These are phyloP conservation scores for Dendrobium nobile DNA, from an alignment of 106 monocot genomes.

Conservation along the genomic window DNA sequence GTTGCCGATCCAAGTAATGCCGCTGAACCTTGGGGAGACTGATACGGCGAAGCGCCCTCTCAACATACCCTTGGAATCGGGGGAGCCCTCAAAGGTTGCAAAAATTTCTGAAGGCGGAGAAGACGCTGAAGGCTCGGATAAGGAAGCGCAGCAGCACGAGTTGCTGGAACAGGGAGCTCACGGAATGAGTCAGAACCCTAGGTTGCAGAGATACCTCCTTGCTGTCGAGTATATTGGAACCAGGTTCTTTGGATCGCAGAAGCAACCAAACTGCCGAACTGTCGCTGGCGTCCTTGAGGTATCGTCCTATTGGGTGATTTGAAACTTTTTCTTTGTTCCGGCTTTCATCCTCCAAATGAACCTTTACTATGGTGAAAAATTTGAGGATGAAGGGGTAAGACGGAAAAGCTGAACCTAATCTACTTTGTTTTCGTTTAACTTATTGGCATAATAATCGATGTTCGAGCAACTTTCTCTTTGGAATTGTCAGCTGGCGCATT, in stretches of 20 bases:
- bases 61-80: conserved; percentile 15
- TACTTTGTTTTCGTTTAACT: background rate
- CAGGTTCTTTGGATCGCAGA: conserved; percentile 76
- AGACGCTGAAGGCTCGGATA: background rate
- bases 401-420: background rate
- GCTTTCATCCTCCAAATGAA: too few species aligned
- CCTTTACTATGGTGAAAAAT: background rate
- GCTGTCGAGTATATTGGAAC: conserved; percentile 92
- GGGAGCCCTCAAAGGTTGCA: conserved; percentile 27
- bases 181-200: conserved; percentile 32
- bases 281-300: conserved; percentile 80
- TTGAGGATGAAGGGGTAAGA: background rate
- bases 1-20: background rate
- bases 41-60: conserved; percentile 25
- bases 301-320: background rate
- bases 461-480: background rate
- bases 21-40: background rate
- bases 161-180: conserved; percentile 1
- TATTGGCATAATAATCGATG: background rate
- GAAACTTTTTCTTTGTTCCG: background rate
- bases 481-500: background rate
- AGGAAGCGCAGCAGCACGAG: conserved; percentile 2
- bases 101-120: conserved; percentile 11
- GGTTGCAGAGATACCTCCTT: conserved; percentile 73
- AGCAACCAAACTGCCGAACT: conserved; percentile 41